These are phyloP conservation scores for Tuctoria greenei DNA, from an alignment of 176 grass and related monocot genomes.

Conservation along the genomic window DNA sequence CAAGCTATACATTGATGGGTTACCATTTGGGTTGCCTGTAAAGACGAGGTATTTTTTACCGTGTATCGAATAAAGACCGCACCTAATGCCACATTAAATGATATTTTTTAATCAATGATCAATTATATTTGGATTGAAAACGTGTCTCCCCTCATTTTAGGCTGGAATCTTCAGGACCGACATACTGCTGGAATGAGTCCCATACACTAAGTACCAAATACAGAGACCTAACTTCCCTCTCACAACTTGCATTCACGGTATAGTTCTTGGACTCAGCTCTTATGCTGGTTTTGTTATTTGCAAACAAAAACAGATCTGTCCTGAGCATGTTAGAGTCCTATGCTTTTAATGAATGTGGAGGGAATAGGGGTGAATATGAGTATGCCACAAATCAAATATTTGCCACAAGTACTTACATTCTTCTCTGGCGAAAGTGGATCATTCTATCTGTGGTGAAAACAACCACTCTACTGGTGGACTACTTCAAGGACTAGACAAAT, in stretches of 20 bases:
- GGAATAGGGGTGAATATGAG: background rate
- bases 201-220: conserved; percentile 80
- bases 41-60: conserved; percentile 58
- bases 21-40: conserved; percentile 73
- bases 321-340: background rate
- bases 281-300: background rate
- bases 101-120: background rate
- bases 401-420: background rate
- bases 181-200: conserved; percentile 74
- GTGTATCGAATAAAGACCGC: background rate
- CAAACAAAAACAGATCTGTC: background rate
- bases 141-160: conserved; percentile 27
- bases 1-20: conserved; percentile 67
- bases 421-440: background rate
- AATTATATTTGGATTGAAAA: background rate
- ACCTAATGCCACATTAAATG: background rate
- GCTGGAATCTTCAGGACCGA: conserved; percentile 67
- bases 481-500: background rate
- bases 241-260: conserved; percentile 91
- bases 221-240: conserved; percentile 82
- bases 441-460: background rate
- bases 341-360: background rate
- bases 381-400: background rate
- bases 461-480: background rate
- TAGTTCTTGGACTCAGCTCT: background rate